Conservation (phyloP, 768 basidiomycete genomes). For the Lactifluus subvellereus region DNA sequence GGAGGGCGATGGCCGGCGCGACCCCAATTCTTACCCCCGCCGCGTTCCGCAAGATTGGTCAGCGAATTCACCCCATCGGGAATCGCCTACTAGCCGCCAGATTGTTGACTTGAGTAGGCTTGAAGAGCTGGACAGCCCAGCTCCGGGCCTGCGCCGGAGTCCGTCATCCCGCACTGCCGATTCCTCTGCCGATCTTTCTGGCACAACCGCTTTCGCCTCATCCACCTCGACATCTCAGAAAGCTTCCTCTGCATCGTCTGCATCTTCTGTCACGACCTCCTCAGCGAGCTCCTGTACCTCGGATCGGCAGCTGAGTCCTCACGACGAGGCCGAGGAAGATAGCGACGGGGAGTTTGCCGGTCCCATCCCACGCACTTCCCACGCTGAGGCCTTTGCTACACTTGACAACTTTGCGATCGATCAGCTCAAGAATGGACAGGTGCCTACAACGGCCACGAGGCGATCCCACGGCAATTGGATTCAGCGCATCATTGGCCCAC, state of each 20-base stretch:
- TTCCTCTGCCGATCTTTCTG: constrained; percentile 17
- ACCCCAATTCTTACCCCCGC: background rate
- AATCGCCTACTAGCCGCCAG: background rate
- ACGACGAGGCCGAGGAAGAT: constrained; percentile 10
- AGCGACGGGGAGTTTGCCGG: constrained; percentile 26
- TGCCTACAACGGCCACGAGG: constrained; percentile 1
- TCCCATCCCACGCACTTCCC: constrained; percentile 30
- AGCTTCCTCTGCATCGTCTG: background rate
- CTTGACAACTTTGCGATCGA: constrained; percentile 28
- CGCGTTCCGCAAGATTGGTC: background rate
- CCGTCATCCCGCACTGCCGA: constrained; percentile 1
- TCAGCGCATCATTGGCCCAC: constrained; percentile 15
- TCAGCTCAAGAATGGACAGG: constrained; percentile 25
- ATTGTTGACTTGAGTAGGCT: constrained; percentile 4
- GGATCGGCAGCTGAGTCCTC: constrained; percentile 14
- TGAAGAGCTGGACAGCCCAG: background rate
- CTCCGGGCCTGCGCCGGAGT: background rate
- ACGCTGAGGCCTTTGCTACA: constrained; percentile 35
- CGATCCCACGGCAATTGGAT: constrained; percentile 14
- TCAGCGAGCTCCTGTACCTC: constrained; percentile 1
- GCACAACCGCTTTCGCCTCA: constrained; percentile 8
- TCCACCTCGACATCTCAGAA: background rate
- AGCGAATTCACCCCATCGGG: background rate
- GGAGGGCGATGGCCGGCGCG: constrained; percentile 2
- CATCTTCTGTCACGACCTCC: background rate